Evolutionary conservation across 148 eudicot species (phyloP).

Genomic region (Simmondsia chinensis): DNA sequence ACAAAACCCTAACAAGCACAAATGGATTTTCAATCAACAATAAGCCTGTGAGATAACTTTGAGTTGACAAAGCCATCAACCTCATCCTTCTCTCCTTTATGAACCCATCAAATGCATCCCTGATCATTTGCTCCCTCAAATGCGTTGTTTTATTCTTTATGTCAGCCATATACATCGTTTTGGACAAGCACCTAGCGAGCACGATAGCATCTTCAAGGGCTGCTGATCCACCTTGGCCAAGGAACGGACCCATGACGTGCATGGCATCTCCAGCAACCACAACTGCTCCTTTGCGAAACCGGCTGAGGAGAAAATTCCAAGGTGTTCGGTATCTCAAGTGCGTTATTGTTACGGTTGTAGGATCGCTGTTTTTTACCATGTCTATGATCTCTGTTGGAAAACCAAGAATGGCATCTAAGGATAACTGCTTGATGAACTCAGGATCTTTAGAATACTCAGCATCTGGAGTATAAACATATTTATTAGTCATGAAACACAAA

Average conservation of each 20-base stretch:
- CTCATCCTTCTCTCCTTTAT: constrained; percentile 36
- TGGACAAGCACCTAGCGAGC: constrained; percentile 38
- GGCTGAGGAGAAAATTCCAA: constrained; percentile 33
- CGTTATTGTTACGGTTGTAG: constrained; percentile 26
- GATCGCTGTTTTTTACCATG: constrained; percentile 25
- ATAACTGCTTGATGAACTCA: constrained; percentile 16
- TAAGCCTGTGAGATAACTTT: constrained; percentile 28
- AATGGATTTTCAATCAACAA: constrained; percentile 16
- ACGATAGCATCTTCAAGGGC: constrained; percentile 62
- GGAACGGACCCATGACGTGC: constrained; percentile 71
- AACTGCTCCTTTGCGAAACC: constrained; percentile 28
- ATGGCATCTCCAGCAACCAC: constrained; percentile 60
- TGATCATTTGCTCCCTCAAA: constrained; percentile 10
- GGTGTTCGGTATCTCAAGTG: constrained; percentile 46
- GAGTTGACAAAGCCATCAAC: constrained; percentile 23
- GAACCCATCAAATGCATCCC: constrained; percentile 38
- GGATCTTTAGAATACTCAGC: constrained; percentile 20
- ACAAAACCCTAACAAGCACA: constrained; percentile 17
- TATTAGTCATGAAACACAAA: too few relatives aligned
- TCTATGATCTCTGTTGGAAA: constrained; percentile 23
- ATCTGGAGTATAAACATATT: too few relatives aligned
- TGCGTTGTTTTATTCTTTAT: neutral
- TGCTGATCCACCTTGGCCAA: constrained; percentile 66
- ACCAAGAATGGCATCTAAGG: constrained; percentile 13
- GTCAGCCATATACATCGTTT: neutral